Base-by-base conservation (phyloP, 441 rosid species). In the Dalechampia spathulata region DNA sequence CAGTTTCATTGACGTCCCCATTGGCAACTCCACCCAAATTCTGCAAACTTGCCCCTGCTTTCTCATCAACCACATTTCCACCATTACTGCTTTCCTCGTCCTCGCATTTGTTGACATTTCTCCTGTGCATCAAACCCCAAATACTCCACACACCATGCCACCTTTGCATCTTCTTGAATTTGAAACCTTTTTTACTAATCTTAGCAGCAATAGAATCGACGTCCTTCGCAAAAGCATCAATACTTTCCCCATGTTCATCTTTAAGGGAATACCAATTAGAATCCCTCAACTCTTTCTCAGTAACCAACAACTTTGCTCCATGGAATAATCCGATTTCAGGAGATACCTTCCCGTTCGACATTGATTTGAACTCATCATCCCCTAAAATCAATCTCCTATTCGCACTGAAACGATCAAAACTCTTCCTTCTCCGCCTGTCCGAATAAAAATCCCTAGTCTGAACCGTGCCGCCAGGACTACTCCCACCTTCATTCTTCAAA, bases 371-470 rank as follows among this genome's bases (percentile, higher is more conserved):
- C 61, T 90, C 96, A 23, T 93, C 97, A n/a, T 83, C 77, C 71
- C 83, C 97, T 11, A 86, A 86, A 38, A 78, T 76, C 60, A 75
- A 76, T 60, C 79, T 87, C 68, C 86, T 75, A 19, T 70, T 78
- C 0, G 92, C 85, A 70, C 61, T 78, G 1, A 91, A 78, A 52
- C 87, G 71, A 59, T 93, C 99, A 0, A 87, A 83, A 66, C 97
- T 87, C 61, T 86, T 69, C 64, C 83, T 64, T 0, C 83, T 75
- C n/a, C 91, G 75, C 10, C 85, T 82, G 63, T 90, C 96, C 1
- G 78, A 78, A 68, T 87, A 93, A 49, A 85, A 93, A 54, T 83
- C 92, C 64, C 90, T 83, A 20, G 99, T 93, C 71, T 90, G 97
- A 15, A 60, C 79, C 1, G 96, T 77, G 44, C 97, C 99, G 41